Evolutionary conservation across 176 grass and related monocot species (phyloP).

Genomic region (Musa beccarii): DNA sequence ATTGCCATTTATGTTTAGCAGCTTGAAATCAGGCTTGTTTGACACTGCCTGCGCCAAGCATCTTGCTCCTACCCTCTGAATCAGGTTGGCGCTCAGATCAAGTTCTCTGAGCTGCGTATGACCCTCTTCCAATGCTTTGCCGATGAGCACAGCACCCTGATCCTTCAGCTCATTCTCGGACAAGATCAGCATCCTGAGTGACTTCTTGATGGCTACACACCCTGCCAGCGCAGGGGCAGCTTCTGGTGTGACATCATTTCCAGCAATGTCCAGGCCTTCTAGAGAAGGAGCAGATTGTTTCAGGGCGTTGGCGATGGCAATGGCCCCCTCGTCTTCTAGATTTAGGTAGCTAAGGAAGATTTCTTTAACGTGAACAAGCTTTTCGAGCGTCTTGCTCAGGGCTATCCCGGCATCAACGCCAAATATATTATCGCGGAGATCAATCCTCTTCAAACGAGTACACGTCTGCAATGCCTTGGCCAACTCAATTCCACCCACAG

Average conservation of each 20-base stretch:
- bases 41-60: slow-evolving; percentile 58
- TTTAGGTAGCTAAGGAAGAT: slow-evolving; percentile 74
- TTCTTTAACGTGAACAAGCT: slow-evolving; percentile 45
- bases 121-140: slow-evolving; percentile 35
- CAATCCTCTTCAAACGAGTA: slow-evolving; percentile 53
- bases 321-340: slow-evolving; percentile 50
- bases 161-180: slow-evolving; percentile 87
- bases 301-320: slow-evolving; percentile 33
- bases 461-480: slow-evolving; percentile 57
- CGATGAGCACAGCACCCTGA: slow-evolving; percentile 46
- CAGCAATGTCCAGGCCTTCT: slow-evolving; percentile 63
- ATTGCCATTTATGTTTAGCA: slow-evolving; percentile 64
- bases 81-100: slow-evolving; percentile 66
- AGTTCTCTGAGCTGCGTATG: slow-evolving; percentile 44
- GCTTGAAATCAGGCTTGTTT: slow-evolving; percentile 41
- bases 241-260: slow-evolving; percentile 57
- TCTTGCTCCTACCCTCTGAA: slow-evolving; percentile 59
- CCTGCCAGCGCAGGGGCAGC: slow-evolving; percentile 34
- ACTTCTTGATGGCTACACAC: slow-evolving; percentile 28
- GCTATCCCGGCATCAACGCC: slow-evolving; percentile 61
- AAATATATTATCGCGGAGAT: slow-evolving; percentile 76
- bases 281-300: slow-evolving; percentile 39
- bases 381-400: slow-evolving; percentile 52
- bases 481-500: slow-evolving; percentile 55
- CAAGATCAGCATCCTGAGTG: slow-evolving; percentile 52